These are phyloP conservation scores for Lupinus albus DNA, from an alignment of 306 rosid genomes.

Conservation along the genomic window DNA sequence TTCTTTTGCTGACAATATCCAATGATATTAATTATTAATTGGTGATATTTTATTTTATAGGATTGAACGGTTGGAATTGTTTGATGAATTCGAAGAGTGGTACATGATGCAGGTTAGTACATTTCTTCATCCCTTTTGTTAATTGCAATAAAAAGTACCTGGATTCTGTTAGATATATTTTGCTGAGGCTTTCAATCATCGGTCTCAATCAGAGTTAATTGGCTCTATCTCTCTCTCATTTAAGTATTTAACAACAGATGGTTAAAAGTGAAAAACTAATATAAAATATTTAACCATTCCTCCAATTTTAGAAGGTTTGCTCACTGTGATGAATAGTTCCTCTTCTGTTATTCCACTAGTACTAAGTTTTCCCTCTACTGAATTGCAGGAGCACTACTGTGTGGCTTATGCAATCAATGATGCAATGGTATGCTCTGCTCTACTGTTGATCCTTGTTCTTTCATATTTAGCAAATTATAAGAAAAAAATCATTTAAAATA, in stretches of 20 bases:
- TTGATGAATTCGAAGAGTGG: constrained; percentile 99
- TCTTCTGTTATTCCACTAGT: constrained; percentile 28
- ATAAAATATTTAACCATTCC: constrained; percentile 13
- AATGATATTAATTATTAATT: constrained; percentile 51
- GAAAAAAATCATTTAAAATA: background rate
- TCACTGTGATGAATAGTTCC: constrained; percentile 16
- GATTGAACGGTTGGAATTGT: constrained; percentile 89
- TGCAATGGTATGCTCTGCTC: constrained; percentile 63
- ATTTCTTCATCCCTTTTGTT: constrained; percentile 32
- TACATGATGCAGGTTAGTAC: constrained; percentile 94
- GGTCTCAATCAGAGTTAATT: constrained; percentile 24
- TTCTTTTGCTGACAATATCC: constrained; percentile 36
- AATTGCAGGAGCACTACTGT: constrained; percentile 96
- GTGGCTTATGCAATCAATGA: constrained; percentile 94
- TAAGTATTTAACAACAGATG: background rate
- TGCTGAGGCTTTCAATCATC: constrained; percentile 30
- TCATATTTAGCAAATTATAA: constrained; percentile 22
- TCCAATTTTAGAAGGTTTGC: constrained; percentile 17
- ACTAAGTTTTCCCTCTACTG: constrained; percentile 37
- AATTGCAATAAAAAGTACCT: constrained; percentile 29
- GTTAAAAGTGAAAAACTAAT: background rate
- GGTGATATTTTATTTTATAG: constrained; percentile 48
- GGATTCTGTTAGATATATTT: constrained; percentile 23
- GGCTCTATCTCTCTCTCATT: constrained; percentile 3
- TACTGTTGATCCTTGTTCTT: constrained; percentile 17